Percentiles rank a stretch among this genome's conserved stretches.
Conservation (phyloP, 1,139 yeast genomes). For the Sugiyamaella japonica region DNA sequence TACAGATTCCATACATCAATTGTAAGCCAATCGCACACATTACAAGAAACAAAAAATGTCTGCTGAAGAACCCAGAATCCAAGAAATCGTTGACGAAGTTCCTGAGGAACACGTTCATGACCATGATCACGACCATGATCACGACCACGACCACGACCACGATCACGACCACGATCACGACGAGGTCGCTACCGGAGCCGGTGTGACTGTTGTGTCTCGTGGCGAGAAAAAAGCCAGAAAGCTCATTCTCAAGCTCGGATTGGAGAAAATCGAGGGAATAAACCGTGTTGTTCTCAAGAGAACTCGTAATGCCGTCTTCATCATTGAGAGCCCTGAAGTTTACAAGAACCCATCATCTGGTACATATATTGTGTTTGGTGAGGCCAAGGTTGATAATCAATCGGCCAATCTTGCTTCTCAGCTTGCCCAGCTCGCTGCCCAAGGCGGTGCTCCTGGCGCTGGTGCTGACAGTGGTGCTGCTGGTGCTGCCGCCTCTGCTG, state of each 20-base stretch:
- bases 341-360: slow-evolving; percentile 89
- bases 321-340: slow-evolving; percentile 93
- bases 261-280: slow-evolving; percentile 90
- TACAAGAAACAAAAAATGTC: slow-evolving; percentile 23
- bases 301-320: slow-evolving; percentile 89
- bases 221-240: slow-evolving; percentile 97
- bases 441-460: slow-evolving; percentile 32
- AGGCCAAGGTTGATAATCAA: slow-evolving; percentile 88
- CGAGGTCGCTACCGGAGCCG: slow-evolving; percentile 81
- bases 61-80: slow-evolving; percentile 35
- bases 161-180: slow-evolving; percentile 41
- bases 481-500: slow-evolving; percentile 24
- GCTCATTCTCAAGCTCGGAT: slow-evolving; percentile 81
- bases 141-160: slow-evolving; percentile 32
- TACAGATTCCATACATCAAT: slow-evolving; percentile 5
- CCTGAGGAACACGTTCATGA: slow-evolving; percentile 28
- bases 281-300: slow-evolving; percentile 95
- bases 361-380: slow-evolving; percentile 95
- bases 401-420: slow-evolving; percentile 39
- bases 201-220: slow-evolving; percentile 79
- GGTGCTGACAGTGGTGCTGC: slow-evolving; percentile 27
- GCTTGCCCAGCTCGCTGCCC: slow-evolving; percentile 35
- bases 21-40: not conserved
- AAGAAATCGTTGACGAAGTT: slow-evolving; percentile 36
- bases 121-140: slow-evolving; percentile 27